Evolutionary conservation across 805 yeast genomes (phyloP), one percentile per base, ranked within the genome.

Genomic region (Candida suzukii): DNA sequence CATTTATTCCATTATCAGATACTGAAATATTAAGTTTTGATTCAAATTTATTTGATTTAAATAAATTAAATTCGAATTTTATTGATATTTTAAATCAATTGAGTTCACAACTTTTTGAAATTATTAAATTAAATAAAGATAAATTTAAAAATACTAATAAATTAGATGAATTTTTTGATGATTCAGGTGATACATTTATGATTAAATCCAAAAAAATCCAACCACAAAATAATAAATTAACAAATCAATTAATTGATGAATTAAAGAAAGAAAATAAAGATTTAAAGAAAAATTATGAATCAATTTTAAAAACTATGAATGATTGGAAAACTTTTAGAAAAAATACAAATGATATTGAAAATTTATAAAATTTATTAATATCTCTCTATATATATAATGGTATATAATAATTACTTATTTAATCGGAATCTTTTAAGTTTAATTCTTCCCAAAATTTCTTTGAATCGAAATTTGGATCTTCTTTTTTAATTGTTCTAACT

Each of bases 141-240:
- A n/a, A n/a, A n/a, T n/a, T n/a, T n/a, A n/a, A n/a, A n/a, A n/a
- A n/a, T n/a, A n/a, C n/a, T n/a, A n/a, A n/a, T n/a, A n/a, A n/a
- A n/a, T n/a, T n/a, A n/a, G n/a, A 19, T 17, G 12, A 4, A 9
- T 17, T 12, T 2, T 3, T 6, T 9, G 54, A 52, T 19, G 46
- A 46, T 2, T 36, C 42, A 27, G 55, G 57, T 13, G 61, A 58
- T 42, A 58, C 61, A 0, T 58, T 58, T 41, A 47, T 53, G 8
- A n/a, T 20, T 10, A 37, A 37, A 24, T 20, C 24, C 2, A 38
- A 22, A 14, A 38, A 31, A 20, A 16, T 22, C 3, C 16, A 30
- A n/a, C 19, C 18, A 5, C 16, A 25, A 51, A 51, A 29, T 40
- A 33, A 30, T 40, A 32, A 30, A 18, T 12, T 27, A 2, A 48